Percentiles rank a stretch among this genome's conserved stretches.
These are phyloP conservation scores for Apiospora sp. DNA, from an alignment of 2,329 filamentous ascomycete species.

Conservation along the genomic window DNA sequence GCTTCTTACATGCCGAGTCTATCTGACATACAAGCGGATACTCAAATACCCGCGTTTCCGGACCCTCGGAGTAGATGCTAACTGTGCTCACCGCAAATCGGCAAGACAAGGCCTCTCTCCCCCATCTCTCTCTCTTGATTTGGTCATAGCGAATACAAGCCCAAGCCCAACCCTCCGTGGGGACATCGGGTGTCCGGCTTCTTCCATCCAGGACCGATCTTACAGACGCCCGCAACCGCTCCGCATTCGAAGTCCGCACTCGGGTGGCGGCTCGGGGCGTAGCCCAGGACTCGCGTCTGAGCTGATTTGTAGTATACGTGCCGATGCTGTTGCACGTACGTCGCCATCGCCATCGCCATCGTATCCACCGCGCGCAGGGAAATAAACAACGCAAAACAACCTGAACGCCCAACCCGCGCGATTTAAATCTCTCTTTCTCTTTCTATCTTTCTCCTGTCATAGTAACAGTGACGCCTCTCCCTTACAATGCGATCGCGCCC, in stretches of 20 bases:
- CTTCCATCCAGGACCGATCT: conserved; percentile 11
- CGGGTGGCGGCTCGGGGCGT: background rate
- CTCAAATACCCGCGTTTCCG: conserved; percentile 2
- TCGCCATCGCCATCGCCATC: background rate
- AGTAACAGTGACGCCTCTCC: background rate
- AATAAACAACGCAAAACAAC: conserved; percentile 20
- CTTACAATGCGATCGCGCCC: conserved; percentile 79
- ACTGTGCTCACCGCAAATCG: background rate
- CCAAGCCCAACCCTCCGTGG: background rate
- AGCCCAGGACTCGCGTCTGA: background rate
- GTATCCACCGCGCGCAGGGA: background rate
- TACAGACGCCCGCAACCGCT: background rate
- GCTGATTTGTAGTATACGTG: background rate
- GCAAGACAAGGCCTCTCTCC: background rate
- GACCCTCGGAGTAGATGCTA: background rate
- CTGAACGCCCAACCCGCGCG: conserved; percentile 23
- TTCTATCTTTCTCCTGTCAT: background rate
- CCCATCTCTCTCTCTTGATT: background rate
- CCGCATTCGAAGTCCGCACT: background rate
- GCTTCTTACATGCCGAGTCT: background rate
- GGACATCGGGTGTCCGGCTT: background rate
- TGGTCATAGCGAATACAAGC: conserved; percentile 3
- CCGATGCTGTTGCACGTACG: background rate
- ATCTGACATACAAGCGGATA: conserved; percentile 4
- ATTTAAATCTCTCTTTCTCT: conserved; percentile 6